phyloP scores from a whole-genome alignment of 1,139 yeast genomes.

The Kodamaea fungicola region DNA sequence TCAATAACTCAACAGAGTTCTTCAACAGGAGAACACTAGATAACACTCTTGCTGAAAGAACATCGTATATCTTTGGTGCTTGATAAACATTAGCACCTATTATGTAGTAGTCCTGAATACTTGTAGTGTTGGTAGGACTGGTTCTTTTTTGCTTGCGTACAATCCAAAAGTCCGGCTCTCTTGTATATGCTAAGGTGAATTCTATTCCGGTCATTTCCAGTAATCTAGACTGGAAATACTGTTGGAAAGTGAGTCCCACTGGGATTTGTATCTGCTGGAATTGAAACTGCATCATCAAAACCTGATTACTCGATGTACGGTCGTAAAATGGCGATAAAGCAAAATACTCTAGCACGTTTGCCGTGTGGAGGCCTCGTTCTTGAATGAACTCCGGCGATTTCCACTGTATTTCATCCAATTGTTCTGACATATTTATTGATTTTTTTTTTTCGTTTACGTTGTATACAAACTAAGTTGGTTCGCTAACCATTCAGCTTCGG shows the following conservation, averaged over 20 bases:
- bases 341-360: conserved; percentile 88
- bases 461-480: conserved; percentile 17
- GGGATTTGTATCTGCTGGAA: conserved; percentile 58
- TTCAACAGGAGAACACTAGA: conserved; percentile 37
- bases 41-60: conserved; percentile 36
- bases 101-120: conserved; percentile 73
- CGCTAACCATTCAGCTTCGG: conserved; percentile 56
- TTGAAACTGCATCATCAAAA: conserved; percentile 91
- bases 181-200: conserved; percentile 66
- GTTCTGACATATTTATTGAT: conserved; percentile 19
- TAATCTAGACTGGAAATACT: conserved; percentile 50
- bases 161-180: conserved; percentile 93
- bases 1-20: conserved; percentile 32
- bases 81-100: conserved; percentile 91
- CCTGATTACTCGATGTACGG: conserved; percentile 90
- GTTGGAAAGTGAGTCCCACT: conserved; percentile 26
- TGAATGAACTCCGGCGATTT: conserved; percentile 97
- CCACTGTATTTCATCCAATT: conserved; percentile 92
- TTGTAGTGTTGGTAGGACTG: conserved; percentile 47
- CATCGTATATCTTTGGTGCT: conserved; percentile 61
- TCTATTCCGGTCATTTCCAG: conserved; percentile 82
- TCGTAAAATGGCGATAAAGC: conserved; percentile 94
- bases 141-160: conserved; percentile 74
- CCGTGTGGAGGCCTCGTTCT: conserved; percentile 78
- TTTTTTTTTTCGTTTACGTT: not conserved